Conservation (phyloP, 2,329 filamentous ascomycete genomes). For the Calcarisporium arbuscula region DNA sequence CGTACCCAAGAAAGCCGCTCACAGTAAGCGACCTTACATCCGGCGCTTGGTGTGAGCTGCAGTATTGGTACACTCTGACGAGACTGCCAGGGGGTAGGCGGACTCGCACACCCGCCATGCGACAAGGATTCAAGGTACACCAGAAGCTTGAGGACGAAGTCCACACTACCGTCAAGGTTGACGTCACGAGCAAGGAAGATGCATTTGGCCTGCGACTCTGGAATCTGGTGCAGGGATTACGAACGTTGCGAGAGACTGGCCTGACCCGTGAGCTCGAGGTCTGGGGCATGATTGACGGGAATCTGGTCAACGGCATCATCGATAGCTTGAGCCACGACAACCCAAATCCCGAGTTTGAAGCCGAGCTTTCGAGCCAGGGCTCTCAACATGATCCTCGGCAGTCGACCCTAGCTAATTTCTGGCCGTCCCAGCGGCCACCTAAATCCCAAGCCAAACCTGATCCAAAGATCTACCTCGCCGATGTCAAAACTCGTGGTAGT, state of each 20-base stretch:
- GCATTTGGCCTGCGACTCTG: conserved; percentile 75
- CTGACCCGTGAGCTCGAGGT: conserved; percentile 72
- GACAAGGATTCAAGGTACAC: conserved; percentile 71
- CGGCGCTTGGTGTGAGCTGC: conserved; percentile 92
- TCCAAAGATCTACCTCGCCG: conserved; percentile 63
- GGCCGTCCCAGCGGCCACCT: conserved; percentile 19
- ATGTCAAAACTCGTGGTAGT: conserved; percentile 77
- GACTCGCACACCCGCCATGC: conserved; percentile 75
- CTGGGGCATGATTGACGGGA: conserved; percentile 77
- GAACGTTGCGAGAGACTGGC: conserved; percentile 64
- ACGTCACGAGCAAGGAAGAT: conserved; percentile 71
- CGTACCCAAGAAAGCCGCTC: conserved; percentile 68
- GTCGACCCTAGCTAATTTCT: conserved; percentile 34
- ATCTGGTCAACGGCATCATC: conserved; percentile 84
- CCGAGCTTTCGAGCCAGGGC: conserved; percentile 39
- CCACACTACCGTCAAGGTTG: conserved; percentile 67
- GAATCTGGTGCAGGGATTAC: conserved; percentile 84
- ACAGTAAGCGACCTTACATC: conserved; percentile 84
- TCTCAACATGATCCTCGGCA: conserved; percentile 23
- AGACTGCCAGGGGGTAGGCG: conserved; percentile 65
- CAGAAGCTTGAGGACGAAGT: conserved; percentile 80
- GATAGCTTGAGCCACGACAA: conserved; percentile 76
- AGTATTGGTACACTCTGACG: conserved; percentile 83
- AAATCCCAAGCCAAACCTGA: not conserved
- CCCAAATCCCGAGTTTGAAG: conserved; percentile 65